Evolutionary conservation across 1,284 basidiomycete species (phyloP).

Genomic region (Heliocybe sulcata): DNA sequence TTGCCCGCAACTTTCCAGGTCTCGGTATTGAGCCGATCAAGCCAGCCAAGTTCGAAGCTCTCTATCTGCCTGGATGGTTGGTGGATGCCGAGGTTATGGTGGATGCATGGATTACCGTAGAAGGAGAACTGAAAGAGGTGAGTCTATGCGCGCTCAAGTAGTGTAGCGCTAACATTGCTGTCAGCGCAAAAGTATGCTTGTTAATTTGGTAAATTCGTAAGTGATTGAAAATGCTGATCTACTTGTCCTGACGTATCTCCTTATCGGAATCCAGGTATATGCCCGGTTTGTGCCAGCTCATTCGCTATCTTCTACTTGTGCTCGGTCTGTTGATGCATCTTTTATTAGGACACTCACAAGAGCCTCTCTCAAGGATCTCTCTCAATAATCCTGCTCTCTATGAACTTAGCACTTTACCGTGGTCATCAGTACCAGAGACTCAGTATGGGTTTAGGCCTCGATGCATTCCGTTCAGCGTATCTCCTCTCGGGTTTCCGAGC

Average conservation of each 20-base stretch:
- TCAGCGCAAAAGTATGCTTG: no score
- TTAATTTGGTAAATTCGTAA: constrained; percentile 11
- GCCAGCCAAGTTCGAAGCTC: constrained; percentile 28
- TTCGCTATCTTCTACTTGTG: no score
- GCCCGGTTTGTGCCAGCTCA: constrained; percentile 14
- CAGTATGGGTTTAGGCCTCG: constrained; percentile 28
- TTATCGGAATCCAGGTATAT: constrained; percentile 12
- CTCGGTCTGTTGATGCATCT: background rate
- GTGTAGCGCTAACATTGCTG: background rate
- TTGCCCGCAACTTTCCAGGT: constrained; percentile 20
- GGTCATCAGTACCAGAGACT: constrained; percentile 20
- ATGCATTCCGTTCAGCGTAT: constrained; percentile 18
- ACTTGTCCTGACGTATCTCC: background rate
- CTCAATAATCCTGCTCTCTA: constrained; percentile 13
- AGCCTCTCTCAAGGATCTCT: constrained; percentile 23
- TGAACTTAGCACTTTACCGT: constrained; percentile 19
- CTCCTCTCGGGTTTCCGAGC: constrained; percentile 12
- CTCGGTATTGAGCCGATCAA: constrained; percentile 17
- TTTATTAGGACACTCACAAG: constrained; percentile 15
- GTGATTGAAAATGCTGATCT: constrained; percentile 5
- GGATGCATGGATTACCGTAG: constrained; percentile 4
- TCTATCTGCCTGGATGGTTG: constrained; percentile 59
- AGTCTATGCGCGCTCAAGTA: background rate
- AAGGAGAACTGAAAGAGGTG: background rate
- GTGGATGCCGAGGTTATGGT: constrained; percentile 44